Evolutionary conservation across 306 rosid genomes (phyloP).

Genomic region (Vicia faba): DNA sequence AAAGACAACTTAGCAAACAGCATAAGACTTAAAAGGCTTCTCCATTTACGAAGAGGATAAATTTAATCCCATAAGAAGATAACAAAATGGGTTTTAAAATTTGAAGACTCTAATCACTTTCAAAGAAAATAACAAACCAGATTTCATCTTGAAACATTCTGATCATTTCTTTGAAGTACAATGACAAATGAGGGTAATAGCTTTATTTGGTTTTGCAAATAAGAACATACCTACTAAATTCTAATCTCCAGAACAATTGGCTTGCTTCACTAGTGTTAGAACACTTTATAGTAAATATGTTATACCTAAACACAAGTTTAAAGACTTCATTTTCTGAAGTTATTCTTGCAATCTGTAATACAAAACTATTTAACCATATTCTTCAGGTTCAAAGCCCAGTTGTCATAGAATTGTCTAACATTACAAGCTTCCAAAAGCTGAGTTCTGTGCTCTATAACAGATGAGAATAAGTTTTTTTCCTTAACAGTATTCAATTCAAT

Average conservation of each 20-base stretch:
- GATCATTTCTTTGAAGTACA: background rate
- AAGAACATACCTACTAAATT: background rate
- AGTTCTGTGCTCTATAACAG: background rate
- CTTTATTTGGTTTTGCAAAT: conserved; percentile 4
- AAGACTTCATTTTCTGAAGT: background rate
- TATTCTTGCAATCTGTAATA: conserved; percentile 5
- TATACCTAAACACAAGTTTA: conserved; percentile 3
- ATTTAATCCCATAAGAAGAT: background rate
- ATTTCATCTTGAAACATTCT: conserved; percentile 5
- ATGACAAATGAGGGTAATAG: conserved; percentile 19
- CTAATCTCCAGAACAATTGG: background rate
- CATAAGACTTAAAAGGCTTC: background rate
- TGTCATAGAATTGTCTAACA: conserved; percentile 15
- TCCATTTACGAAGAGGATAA: background rate
- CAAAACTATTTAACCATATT: conserved; percentile 21
- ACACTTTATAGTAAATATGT: background rate
- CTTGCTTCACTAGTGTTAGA: conserved; percentile 15
- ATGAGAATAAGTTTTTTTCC: conserved; percentile 9
- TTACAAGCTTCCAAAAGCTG: conserved; percentile 28
- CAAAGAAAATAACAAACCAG: background rate
- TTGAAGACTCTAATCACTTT: background rate
- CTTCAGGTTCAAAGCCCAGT: conserved; percentile 12
- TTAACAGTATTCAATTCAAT: background rate
- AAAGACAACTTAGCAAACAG: background rate
- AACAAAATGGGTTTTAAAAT: conserved; percentile 16